A percentile compares a stretch with the other conserved stretches of the same genome.
phyloP scores from a whole-genome alignment of 2,329 filamentous ascomycete species.

The Boeremia lycopersici region DNA sequence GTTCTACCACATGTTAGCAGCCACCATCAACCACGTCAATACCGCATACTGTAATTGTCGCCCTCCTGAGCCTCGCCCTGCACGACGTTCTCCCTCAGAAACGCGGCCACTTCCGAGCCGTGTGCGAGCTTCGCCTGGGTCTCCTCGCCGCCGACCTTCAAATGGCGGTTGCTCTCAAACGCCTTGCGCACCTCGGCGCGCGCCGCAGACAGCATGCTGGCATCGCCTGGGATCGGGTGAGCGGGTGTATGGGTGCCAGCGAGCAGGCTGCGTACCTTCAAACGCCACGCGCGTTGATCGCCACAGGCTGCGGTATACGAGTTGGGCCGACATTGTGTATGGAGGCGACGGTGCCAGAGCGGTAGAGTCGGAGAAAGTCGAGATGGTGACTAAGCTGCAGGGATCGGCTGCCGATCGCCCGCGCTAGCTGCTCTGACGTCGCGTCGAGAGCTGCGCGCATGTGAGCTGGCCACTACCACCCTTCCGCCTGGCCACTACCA shows the following conservation, averaged over 20 bases:
- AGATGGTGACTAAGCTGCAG: constrained; percentile 7
- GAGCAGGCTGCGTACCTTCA: constrained; percentile 61
- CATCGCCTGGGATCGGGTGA: constrained; percentile 65
- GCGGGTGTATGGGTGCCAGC: neutral
- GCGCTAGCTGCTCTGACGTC: constrained; percentile 27
- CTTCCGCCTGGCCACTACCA: constrained; percentile 34
- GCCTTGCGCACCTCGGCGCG: constrained; percentile 71
- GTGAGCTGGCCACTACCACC: constrained; percentile 20
- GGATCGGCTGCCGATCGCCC: constrained; percentile 4
- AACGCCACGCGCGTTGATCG: constrained; percentile 85
- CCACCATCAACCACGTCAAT: neutral
- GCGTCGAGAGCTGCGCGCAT: constrained; percentile 18
- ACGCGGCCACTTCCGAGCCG: constrained; percentile 79
- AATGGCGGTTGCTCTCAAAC: constrained; percentile 71
- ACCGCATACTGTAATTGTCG: constrained; percentile 66
- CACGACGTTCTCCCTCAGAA: constrained; percentile 84
- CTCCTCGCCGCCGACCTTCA: constrained; percentile 64
- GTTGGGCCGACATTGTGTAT: constrained; percentile 59
- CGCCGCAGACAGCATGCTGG: constrained; percentile 70
- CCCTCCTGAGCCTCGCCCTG: constrained; percentile 68
- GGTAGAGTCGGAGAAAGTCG: constrained; percentile 12
- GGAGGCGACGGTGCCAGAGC: constrained; percentile 7
- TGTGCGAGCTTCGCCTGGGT: constrained; percentile 71
- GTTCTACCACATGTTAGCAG: constrained; percentile 59
- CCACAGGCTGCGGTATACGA: constrained; percentile 80